Base-by-base conservation (phyloP, 2,329 filamentous ascomycete genomes). In the Colletotrichum noveboracense region DNA sequence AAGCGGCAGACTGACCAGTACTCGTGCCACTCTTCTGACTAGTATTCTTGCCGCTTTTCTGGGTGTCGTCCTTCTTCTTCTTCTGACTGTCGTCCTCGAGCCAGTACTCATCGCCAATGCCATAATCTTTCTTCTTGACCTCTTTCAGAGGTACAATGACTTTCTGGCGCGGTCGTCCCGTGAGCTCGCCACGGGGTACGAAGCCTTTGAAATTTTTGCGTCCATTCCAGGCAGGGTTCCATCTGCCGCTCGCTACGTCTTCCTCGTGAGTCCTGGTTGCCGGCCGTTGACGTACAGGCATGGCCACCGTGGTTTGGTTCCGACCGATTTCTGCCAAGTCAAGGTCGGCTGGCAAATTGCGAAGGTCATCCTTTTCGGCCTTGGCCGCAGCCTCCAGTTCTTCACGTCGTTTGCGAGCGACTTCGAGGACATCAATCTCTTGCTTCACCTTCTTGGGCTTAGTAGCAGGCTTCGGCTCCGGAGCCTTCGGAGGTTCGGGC, bases 191-290 rank as follows among this genome's bases (percentile, higher is more conserved):
- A 69, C 91, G 88, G 70, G 88, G 89, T 26, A 89, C 89, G 81
- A 99, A 99, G 79, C 92, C 94, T 84, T 99, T 99, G 87, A 98
- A 99, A 81, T 99, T 98, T 84, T 95, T 96, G 58, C 96, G 90
- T 1, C 96, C 97, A 82, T 98, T 98, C 97, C 97, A 99, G 52
- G 89, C 89, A 1, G 95, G 92, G 78, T 98, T 91, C 96, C 96
- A 98, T 55, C 95, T 89, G 7, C 89, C 88, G 58, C 88, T 86
- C 2, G 85, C 87, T 60, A 88, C 83, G 24, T 90, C 89, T 72
- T 87, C 85, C n/a, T 93, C 91, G 21, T 89, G 85, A 38, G 83
- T 79, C 83, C 70, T 78, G 82, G 34, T 78, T 72, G 80, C 76
- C 67, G 79, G 80, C 80, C 80, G 78, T 77, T 80, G 71, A 28